These are phyloP conservation scores for Acacia confusa DNA, from an alignment of 306 rosid genomes.

Conservation along the genomic window DNA sequence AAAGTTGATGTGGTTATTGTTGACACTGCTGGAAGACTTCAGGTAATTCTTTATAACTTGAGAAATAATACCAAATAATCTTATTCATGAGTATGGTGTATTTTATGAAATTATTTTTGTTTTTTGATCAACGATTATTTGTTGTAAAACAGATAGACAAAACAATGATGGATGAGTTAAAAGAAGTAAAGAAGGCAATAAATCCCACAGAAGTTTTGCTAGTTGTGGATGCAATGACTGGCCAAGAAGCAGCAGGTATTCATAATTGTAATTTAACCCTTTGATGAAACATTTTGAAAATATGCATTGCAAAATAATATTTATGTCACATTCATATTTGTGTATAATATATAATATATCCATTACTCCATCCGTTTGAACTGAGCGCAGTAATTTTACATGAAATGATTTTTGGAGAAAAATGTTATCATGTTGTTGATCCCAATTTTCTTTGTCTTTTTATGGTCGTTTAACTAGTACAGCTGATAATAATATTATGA, in stretches of 20 bases:
- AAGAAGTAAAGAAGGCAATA: conserved; percentile 76
- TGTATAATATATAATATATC: background rate
- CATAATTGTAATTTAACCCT: conserved; percentile 24
- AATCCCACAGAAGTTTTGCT: conserved; percentile 92
- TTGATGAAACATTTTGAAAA: background rate
- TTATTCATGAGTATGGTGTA: background rate
- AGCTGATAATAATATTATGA: background rate
- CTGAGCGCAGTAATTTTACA: background rate
- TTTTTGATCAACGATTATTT: conserved; percentile 19
- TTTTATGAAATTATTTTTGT: conserved; percentile 6
- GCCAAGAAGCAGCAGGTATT: conserved; percentile 99
- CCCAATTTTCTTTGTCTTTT: conserved; percentile 2
- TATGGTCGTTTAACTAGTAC: background rate
- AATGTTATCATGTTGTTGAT: conserved; percentile 14
- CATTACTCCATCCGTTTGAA: conserved; percentile 13
- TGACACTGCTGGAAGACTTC: conserved; percentile 99
- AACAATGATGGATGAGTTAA: conserved; percentile 94
- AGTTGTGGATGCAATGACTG: conserved; percentile 99
- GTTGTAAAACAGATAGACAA: conserved; percentile 76
- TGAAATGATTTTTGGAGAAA: conserved; percentile 14
- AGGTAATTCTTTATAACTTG: conserved; percentile 52
- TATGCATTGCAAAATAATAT: background rate
- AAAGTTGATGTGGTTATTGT: conserved; percentile 86
- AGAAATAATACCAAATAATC: conserved; percentile 16
- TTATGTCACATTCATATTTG: background rate